Percentiles rank a stretch among this genome's conserved stretches.
Conservation (phyloP, 768 basidiomycete genomes). For the Lyophyllum shimeji region DNA sequence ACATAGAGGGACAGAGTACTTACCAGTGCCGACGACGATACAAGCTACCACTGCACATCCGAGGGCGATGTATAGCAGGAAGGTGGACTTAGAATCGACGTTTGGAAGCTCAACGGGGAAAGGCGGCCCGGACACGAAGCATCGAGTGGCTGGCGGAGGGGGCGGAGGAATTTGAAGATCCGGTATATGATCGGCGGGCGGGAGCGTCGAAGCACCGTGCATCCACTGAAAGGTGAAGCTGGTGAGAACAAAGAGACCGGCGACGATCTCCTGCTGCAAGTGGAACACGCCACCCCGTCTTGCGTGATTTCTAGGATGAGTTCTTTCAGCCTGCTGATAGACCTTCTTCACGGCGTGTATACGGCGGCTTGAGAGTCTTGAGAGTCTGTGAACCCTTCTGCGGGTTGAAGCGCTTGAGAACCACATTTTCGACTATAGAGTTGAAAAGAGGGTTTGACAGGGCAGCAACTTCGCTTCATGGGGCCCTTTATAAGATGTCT, state of each 20-base stretch:
- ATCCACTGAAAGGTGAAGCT: neutral
- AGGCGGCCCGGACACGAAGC: neutral
- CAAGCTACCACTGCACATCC: neutral
- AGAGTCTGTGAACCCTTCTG: too few relatives aligned
- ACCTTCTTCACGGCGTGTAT: neutral
- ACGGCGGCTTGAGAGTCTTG: neutral
- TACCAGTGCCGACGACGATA: neutral
- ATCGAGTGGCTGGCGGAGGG: neutral
- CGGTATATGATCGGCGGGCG: neutral
- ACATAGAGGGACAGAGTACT: neutral
- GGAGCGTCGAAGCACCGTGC: too few relatives aligned
- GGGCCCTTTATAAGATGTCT: too few relatives aligned
- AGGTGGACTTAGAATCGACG: neutral
- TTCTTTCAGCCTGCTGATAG: neutral
- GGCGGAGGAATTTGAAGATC: neutral
- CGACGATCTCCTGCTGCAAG: neutral
- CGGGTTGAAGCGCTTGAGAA: too few relatives aligned
- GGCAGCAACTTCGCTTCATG: too few relatives aligned
- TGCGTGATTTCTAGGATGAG: too few relatives aligned
- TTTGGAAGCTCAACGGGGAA: neutral
- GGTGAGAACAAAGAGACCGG: neutral
- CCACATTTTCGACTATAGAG: too few relatives aligned
- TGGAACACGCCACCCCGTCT: neutral
- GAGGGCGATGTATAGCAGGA: neutral
- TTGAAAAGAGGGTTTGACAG: too few relatives aligned